phyloP scores from a whole-genome alignment of 1,139 yeast genomes.

The Sugiyamaella grinbergsii region DNA sequence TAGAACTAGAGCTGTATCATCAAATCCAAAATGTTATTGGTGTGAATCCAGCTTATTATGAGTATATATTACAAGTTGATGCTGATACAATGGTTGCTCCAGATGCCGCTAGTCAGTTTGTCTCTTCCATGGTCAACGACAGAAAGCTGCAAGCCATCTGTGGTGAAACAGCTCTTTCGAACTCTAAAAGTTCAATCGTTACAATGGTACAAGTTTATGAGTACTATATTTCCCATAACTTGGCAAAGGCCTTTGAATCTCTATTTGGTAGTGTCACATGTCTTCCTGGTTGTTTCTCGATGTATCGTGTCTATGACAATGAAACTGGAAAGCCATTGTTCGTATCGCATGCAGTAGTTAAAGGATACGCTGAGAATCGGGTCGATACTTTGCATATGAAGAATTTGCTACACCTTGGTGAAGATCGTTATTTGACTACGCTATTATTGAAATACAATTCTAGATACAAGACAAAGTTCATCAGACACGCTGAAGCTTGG shows the following conservation, averaged over 20 bases:
- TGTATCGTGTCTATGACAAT: constrained; percentile 44
- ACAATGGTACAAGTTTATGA: constrained; percentile 51
- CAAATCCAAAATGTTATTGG: constrained; percentile 49
- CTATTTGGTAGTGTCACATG: constrained; percentile 49
- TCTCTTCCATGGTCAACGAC: constrained; percentile 44
- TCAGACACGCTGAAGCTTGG: constrained; percentile 46
- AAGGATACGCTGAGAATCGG: constrained; percentile 43
- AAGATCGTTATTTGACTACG: constrained; percentile 48
- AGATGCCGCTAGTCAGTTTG: constrained; percentile 44
- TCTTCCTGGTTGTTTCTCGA: constrained; percentile 48
- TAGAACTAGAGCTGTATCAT: constrained; percentile 47
- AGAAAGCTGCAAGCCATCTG: constrained; percentile 46
- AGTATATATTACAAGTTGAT: constrained; percentile 47
- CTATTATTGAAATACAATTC: constrained; percentile 45
- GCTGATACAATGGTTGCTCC: constrained; percentile 48
- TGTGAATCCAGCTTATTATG: constrained; percentile 48
- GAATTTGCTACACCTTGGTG: constrained; percentile 48
- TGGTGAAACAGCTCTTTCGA: constrained; percentile 48
- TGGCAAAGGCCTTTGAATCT: constrained; percentile 48
- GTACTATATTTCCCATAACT: constrained; percentile 48
- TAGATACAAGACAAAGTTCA: constrained; percentile 45
- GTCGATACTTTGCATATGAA: constrained; percentile 48
- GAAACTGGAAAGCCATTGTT: constrained; percentile 46
- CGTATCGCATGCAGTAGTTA: constrained; percentile 45
- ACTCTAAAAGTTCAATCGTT: constrained; percentile 44